These are phyloP conservation scores for Dactylis glomerata DNA, from an alignment of 176 grass and related monocot species.

Conservation along the genomic window DNA sequence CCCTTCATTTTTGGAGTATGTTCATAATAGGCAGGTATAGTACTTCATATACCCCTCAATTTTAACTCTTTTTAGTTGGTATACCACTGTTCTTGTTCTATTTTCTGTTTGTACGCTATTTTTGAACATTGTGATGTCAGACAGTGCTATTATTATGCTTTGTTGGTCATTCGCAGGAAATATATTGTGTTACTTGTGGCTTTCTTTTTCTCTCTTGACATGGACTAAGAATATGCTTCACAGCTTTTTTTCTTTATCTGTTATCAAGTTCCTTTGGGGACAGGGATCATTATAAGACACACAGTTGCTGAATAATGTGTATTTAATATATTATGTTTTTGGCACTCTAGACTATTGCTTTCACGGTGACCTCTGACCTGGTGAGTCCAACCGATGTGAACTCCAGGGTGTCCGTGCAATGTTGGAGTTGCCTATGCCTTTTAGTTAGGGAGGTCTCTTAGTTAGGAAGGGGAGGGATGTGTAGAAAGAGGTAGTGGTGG, in stretches of 20 bases:
- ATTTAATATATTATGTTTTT: not conserved
- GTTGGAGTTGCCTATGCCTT: not conserved
- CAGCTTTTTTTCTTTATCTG: not conserved
- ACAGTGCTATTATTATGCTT: constrained; percentile 2
- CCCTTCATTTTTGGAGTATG: constrained; percentile 89
- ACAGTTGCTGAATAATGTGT: not conserved
- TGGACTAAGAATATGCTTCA: not conserved
- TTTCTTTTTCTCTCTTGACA: not conserved
- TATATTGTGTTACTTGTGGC: not conserved
- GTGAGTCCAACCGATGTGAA: not conserved
- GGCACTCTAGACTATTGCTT: not conserved
- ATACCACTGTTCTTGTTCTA: not conserved
- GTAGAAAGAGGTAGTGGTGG: not conserved
- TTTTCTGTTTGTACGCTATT: not conserved
- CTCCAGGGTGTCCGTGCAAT: not conserved
- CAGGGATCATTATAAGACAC: not conserved
- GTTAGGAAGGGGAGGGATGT: not conserved
- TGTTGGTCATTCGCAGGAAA: not conserved
- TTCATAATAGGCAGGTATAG: constrained; percentile 89
- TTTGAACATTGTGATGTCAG: constrained; percentile 4
- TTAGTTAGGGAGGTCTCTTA: not conserved
- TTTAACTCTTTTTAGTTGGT: not conserved
- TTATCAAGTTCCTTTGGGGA: not conserved
- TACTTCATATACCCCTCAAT: constrained; percentile 19
- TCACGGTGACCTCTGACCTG: not conserved